phyloP scores from a whole-genome alignment of 352 stramenopile species.

The Pythium vanterpoolii region DNA sequence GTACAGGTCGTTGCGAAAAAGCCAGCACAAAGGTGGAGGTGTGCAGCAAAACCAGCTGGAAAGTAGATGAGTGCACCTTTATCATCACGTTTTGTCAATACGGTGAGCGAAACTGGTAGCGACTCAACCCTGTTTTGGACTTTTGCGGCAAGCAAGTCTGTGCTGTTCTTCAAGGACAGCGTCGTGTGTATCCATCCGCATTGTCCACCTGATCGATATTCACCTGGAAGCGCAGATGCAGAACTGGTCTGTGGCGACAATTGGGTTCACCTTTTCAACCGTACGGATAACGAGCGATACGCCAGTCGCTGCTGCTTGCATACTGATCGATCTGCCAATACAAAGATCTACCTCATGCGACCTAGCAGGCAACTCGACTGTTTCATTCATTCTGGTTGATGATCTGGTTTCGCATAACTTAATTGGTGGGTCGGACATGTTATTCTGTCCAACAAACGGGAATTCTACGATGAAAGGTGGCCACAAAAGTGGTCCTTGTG shows the following conservation, averaged over 20 bases:
- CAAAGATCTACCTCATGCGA: neutral
- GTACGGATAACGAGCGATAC: no score
- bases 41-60: conserved; percentile 11
- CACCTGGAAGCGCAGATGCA: no score
- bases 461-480: neutral
- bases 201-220: no score
- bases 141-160: no score
- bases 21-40: conserved; percentile 4
- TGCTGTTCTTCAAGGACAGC: no score
- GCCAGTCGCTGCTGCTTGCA: no score
- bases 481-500: neutral
- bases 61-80: neutral
- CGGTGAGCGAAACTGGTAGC: neutral
- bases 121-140: neutral
- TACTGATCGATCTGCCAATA: neutral
- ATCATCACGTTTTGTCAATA: neutral
- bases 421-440: neutral
- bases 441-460: conserved; percentile 5
- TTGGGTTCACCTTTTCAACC: no score
- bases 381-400: neutral
- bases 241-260: no score
- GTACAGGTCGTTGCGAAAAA: neutral
- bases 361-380: neutral
- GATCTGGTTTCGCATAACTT: conserved; percentile 15
- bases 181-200: no score